Conservation (phyloP, 2,329 filamentous ascomycete genomes). For the Fusarium proliferatum region DNA sequence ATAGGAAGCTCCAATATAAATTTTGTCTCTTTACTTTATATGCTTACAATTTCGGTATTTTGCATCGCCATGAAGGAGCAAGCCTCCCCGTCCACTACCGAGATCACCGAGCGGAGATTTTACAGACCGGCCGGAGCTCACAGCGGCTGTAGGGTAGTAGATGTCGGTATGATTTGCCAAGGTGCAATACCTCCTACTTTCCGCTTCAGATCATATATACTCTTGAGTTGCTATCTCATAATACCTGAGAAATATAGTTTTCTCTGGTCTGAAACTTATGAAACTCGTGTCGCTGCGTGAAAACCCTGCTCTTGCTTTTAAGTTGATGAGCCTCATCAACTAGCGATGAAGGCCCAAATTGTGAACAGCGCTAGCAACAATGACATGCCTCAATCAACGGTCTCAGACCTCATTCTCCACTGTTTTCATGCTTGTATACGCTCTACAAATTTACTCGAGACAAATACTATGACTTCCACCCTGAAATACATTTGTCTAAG, state of each 20-base stretch:
- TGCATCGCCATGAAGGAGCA: neutral
- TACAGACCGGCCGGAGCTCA: neutral
- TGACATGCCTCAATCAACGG: neutral
- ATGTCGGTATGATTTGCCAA: too few species aligned
- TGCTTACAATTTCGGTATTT: neutral
- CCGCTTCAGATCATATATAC: neutral
- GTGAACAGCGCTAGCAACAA: neutral
- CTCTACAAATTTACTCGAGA: too few species aligned
- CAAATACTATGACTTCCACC: neutral
- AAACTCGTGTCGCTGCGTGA: too few species aligned
- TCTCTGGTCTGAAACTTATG: too few species aligned
- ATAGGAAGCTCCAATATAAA: fast-evolving
- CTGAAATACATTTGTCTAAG: neutral
- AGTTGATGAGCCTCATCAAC: neutral
- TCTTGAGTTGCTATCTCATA: neutral
- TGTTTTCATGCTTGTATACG: neutral
- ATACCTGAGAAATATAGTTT: fast-evolving
- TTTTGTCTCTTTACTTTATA: neutral
- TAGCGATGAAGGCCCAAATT: neutral
- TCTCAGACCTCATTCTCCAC: neutral
- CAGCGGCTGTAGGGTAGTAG: neutral
- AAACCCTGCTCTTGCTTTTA: neutral
- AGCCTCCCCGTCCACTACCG: neutral
- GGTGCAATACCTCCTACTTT: neutral
- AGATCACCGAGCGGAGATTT: conserved; percentile 6